Base-by-base conservation (phyloP, 2,329 filamentous ascomycete genomes). In the Pseudovirgaria hyperparasitica region DNA sequence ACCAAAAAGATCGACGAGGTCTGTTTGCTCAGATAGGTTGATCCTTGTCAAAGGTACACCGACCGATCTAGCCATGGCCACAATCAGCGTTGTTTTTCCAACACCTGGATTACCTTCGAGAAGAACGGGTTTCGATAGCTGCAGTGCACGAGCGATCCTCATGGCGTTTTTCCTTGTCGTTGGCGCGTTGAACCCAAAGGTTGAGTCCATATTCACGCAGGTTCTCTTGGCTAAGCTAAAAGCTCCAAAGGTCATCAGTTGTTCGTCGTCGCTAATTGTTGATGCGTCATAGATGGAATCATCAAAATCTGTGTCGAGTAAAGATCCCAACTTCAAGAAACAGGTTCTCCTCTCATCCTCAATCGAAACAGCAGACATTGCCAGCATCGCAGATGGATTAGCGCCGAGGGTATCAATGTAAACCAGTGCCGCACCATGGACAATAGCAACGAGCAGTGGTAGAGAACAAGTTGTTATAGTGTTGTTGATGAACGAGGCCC, bases 71-170 rank as follows among this genome's bases (percentile, higher is more conserved):
- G 92, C 81, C 23, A 98, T 63, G 1, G 90, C 86, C 23, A 79
- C 77, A 13, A 99, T 74, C 9, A 99, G 66, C 2, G 87, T 92
- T 0, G 90, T 99, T 60, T 98, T 99, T 30, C 90, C 90, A 13
- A 99, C 90, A 48, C 90, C 90, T n/a, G 90, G 90, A 41, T 82
- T 94, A 19, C 92, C 90, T 58, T 99, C 90, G 3, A 99, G 69
- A 5, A 98, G 65, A 28, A 98, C 87, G 3, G 90, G 87, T 48
- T 94, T 94, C 27, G 73, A 67, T 29, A 93, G 72, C 44, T 92
- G 85, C 34, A 98, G 62, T 9, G 87, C 92, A 35, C 90, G 76
- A 29, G 92, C 70, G 17, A 98, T 78, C 48, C 90, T 72, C 73
- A 96, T 87, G 1, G 80, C 79, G 46, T 98, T 99, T 26, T 77